These are phyloP conservation scores for Creolimax fragrantissima DNA, from an alignment of 78 protist genomes.

Conservation along the genomic window DNA sequence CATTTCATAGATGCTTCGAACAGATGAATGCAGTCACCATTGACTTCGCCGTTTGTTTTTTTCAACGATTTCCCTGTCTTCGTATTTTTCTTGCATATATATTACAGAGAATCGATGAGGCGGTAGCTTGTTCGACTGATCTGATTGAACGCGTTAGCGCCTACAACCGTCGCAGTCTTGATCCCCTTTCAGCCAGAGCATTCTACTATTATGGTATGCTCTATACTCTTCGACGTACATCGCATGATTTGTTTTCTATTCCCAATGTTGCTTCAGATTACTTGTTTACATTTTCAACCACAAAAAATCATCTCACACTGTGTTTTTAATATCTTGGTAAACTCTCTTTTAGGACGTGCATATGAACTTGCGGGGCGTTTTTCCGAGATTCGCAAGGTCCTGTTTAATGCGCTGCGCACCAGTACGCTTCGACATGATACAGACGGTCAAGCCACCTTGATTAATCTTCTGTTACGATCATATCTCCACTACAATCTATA, in stretches of 20 bases:
- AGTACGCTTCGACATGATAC: conserved; percentile 69
- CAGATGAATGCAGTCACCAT: too few relatives aligned
- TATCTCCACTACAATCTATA: conserved; percentile 53
- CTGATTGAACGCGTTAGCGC: conserved; percentile 29
- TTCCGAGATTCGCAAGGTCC: not conserved
- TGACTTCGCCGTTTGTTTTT: too few relatives aligned
- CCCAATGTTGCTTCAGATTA: too few relatives aligned
- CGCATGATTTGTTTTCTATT: too few relatives aligned
- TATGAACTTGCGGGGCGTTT: not conserved
- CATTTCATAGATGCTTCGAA: too few relatives aligned
- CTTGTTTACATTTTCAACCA: too few relatives aligned
- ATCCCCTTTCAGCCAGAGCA: conserved; percentile 52
- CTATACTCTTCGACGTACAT: too few relatives aligned
- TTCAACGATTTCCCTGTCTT: conserved; percentile 20
- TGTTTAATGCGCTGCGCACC: conserved; percentile 55
- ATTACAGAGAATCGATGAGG: not conserved
- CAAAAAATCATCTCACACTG: too few relatives aligned
- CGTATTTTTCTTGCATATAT: too few relatives aligned
- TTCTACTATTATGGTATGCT: conserved; percentile 56
- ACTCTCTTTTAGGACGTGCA: not conserved
- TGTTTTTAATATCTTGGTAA: too few relatives aligned
- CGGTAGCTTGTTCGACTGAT: not conserved
- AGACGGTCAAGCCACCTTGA: conserved; percentile 58
- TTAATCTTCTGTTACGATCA: conserved; percentile 75
- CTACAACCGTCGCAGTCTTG: conserved; percentile 55